Evolutionary conservation across 768 basidiomycete genomes (phyloP).

Genomic region (Serendipita indica): DNA sequence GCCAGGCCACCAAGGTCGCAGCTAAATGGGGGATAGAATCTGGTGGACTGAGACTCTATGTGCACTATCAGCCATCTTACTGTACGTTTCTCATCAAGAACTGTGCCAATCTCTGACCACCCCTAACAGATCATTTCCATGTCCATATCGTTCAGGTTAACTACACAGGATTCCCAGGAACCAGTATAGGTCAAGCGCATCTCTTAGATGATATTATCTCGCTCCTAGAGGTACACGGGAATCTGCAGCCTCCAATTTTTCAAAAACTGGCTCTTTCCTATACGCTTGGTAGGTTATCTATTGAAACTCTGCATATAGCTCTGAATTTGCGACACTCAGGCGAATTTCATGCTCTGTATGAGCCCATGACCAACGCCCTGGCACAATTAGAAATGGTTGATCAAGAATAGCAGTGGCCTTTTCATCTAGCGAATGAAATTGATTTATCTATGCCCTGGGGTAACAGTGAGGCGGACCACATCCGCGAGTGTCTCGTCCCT

Average conservation of each 20-base stretch:
- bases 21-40: constrained; percentile 50
- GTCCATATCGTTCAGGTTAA: constrained; percentile 79
- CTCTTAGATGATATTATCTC: constrained; percentile 85
- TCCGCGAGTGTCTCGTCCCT: too few relatives aligned
- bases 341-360: constrained; percentile 9
- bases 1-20: constrained; percentile 38
- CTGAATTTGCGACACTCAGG: too few relatives aligned
- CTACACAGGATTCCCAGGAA: constrained; percentile 44
- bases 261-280: constrained; percentile 69
- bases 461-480: too few relatives aligned
- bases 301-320: too few relatives aligned
- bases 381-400: not conserved
- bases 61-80: constrained; percentile 95
- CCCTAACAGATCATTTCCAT: constrained; percentile 72
- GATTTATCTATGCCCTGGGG: too few relatives aligned
- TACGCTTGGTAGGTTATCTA: constrained; percentile 41
- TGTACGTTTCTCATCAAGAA: constrained; percentile 38
- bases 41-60: constrained; percentile 57
- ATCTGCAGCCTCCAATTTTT: constrained; percentile 39
- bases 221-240: constrained; percentile 51
- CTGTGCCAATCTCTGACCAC: not conserved
- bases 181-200: constrained; percentile 82
- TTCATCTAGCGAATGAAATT: too few relatives aligned
- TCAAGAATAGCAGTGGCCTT: too few relatives aligned
- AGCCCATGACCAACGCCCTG: not conserved